Conservation (phyloP, 2,329 filamentous ascomycete genomes). For the Tolypocladium endophyticum region DNA sequence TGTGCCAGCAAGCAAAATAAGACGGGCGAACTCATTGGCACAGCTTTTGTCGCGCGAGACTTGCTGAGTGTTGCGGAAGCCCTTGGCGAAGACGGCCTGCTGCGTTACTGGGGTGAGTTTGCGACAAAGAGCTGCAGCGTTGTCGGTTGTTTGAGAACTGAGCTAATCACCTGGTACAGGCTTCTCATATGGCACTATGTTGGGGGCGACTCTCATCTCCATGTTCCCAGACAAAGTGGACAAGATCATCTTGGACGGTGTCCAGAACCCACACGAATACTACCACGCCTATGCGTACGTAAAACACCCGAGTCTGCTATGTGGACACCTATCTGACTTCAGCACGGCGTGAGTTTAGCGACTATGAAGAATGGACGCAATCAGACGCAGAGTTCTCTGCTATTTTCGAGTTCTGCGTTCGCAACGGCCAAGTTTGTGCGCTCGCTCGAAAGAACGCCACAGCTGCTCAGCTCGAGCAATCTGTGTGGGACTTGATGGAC, state of each 20-base stretch:
- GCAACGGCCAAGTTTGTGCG: constrained; percentile 9
- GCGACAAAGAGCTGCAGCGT: background rate
- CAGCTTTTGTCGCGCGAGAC: constrained; percentile 32
- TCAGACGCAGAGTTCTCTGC: constrained; percentile 14
- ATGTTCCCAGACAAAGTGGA: constrained; percentile 28
- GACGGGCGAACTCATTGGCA: constrained; percentile 26
- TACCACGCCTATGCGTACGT: constrained; percentile 13
- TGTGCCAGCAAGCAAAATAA: constrained; percentile 13
- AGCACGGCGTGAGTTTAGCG: constrained; percentile 4
- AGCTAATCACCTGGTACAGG: constrained; percentile 7
- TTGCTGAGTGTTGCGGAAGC: constrained; percentile 33
- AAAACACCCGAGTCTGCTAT: background rate
- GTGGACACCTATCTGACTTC: background rate
- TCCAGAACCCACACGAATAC: constrained; percentile 20
- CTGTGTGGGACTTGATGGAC: constrained; percentile 1
- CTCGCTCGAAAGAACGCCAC: constrained; percentile 10
- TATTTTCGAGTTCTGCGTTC: constrained; percentile 14
- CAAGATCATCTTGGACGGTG: constrained; percentile 20
- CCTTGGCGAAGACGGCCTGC: constrained; percentile 23
- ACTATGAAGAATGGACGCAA: constrained; percentile 13
- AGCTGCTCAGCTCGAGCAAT: constrained; percentile 11
- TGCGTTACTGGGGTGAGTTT: constrained; percentile 26
- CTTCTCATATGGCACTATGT: constrained; percentile 25
- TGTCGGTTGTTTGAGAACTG: background rate
- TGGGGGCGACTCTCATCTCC: constrained; percentile 25